Evolutionary conservation across 2,329 filamentous ascomycete species (phyloP).

Genomic region (Alternaria gansuensis): DNA sequence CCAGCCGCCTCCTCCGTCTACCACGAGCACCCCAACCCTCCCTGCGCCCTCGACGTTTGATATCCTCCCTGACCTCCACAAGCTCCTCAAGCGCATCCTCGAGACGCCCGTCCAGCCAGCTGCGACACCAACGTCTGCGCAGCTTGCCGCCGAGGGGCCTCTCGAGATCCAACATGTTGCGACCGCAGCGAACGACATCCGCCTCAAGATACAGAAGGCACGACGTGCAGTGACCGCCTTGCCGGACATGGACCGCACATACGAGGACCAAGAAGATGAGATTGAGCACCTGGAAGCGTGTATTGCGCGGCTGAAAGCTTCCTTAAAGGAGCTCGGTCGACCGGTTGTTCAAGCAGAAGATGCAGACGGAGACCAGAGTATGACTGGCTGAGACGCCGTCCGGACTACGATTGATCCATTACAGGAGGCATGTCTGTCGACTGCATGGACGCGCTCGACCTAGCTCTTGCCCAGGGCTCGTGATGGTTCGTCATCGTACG

Average conservation of each 20-base stretch:
- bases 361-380: conserved; percentile 45
- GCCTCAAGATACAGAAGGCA: conserved; percentile 84
- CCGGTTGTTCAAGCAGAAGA: conserved; percentile 32
- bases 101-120: conserved; percentile 53
- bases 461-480: conserved; percentile 31
- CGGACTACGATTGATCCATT: conserved; percentile 42
- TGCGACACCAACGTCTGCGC: conserved; percentile 37
- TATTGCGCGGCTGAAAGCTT: conserved; percentile 67
- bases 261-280: conserved; percentile 76
- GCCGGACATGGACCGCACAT: conserved; percentile 73
- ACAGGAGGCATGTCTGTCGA: conserved; percentile 38
- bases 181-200: conserved; percentile 78
- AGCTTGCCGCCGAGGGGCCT: conserved; percentile 45
- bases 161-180: conserved; percentile 79
- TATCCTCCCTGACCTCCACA: conserved; percentile 81
- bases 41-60: conserved; percentile 86
- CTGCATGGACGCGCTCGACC: conserved; percentile 44
- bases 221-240: conserved; percentile 70
- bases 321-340: conserved; percentile 45
- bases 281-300: conserved; percentile 71
- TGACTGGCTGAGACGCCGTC: conserved; percentile 46
- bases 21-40: conserved; percentile 62
- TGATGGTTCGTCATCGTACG: conserved; percentile 17
- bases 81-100: conserved; percentile 78
- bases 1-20: conserved; percentile 32